Evolutionary conservation across 768 basidiomycete genomes (phyloP).

Genomic region (Auriscalpium microsporum): DNA sequence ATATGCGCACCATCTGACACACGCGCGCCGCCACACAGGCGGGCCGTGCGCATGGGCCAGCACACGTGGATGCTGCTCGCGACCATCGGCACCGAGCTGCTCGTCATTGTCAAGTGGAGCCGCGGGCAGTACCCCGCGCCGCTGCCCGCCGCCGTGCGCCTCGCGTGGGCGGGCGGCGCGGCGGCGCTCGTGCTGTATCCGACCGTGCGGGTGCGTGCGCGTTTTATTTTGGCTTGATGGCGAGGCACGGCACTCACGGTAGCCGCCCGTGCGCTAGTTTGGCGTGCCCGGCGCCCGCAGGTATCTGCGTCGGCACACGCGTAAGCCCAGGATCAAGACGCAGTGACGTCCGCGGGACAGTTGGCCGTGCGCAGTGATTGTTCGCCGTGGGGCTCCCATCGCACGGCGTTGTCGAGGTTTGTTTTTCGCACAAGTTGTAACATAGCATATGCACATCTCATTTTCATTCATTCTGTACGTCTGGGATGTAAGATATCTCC

Average conservation of each 20-base stretch:
- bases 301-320: slow-evolving; percentile 7
- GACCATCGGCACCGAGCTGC: slow-evolving; percentile 74
- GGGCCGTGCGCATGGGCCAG: slow-evolving; percentile 82
- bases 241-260: not conserved
- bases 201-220: slow-evolving; percentile 44
- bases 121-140: slow-evolving; percentile 59
- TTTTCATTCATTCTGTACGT: too few relatives aligned
- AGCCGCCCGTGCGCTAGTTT: slow-evolving; percentile 10
- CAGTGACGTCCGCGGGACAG: slow-evolving; percentile 1
- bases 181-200: slow-evolving; percentile 64
- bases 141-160: slow-evolving; percentile 52
- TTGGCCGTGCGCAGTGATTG: too few relatives aligned
- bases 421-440: too few relatives aligned
- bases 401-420: too few relatives aligned
- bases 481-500: too few relatives aligned
- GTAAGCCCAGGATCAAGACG: slow-evolving; percentile 7
- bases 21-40: slow-evolving; percentile 32
- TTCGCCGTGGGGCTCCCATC: too few relatives aligned
- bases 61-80: slow-evolving; percentile 83
- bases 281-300: slow-evolving; percentile 14
- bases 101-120: slow-evolving; percentile 80
- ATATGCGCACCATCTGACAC: slow-evolving; percentile 3
- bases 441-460: too few relatives aligned
- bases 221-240: too few relatives aligned
- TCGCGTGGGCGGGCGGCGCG: slow-evolving; percentile 57